These are phyloP conservation scores for Rhodamnia argentea DNA, from an alignment of 345 rosid species.

Conservation along the genomic window DNA sequence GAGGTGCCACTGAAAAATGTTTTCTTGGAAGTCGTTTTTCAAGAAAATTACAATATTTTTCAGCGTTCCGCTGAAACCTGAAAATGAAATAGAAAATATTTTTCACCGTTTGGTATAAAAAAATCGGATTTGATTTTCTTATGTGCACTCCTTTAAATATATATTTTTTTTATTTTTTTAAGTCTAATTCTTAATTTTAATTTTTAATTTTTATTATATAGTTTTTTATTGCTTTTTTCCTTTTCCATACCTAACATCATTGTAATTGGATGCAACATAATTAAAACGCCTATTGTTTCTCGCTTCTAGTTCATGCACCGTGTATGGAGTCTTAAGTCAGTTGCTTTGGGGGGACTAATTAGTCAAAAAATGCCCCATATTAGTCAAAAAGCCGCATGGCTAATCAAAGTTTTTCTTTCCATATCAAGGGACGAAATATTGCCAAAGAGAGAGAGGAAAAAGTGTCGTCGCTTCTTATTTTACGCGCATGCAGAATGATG, in stretches of 20 bases:
- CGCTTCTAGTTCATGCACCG: not conserved
- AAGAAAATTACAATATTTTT: too few relatives aligned
- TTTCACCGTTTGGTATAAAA: too few relatives aligned
- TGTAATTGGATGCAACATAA: not conserved
- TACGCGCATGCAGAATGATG: not conserved
- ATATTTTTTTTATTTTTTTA: too few relatives aligned
- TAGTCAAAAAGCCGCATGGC: not conserved
- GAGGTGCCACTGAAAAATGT: too few relatives aligned
- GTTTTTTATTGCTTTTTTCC: too few relatives aligned
- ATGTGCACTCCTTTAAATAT: too few relatives aligned
- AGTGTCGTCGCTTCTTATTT: not conserved
- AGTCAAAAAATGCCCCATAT: not conserved
- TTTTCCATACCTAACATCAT: not conserved
- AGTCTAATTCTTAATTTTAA: too few relatives aligned
- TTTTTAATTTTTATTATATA: too few relatives aligned
- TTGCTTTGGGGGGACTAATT: not conserved
- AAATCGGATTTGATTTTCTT: too few relatives aligned
- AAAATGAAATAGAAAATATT: too few relatives aligned
- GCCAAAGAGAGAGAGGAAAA: not conserved
- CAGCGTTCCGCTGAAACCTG: too few relatives aligned
- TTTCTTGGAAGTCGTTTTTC: too few relatives aligned
- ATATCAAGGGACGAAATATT: not conserved
- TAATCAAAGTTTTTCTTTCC: not conserved
- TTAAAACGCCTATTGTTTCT: not conserved
- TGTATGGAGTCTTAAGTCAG: not conserved